Base-by-base conservation (phyloP, 192 early-diverging fungal genomes). In the Coemansia asiatica region DNA sequence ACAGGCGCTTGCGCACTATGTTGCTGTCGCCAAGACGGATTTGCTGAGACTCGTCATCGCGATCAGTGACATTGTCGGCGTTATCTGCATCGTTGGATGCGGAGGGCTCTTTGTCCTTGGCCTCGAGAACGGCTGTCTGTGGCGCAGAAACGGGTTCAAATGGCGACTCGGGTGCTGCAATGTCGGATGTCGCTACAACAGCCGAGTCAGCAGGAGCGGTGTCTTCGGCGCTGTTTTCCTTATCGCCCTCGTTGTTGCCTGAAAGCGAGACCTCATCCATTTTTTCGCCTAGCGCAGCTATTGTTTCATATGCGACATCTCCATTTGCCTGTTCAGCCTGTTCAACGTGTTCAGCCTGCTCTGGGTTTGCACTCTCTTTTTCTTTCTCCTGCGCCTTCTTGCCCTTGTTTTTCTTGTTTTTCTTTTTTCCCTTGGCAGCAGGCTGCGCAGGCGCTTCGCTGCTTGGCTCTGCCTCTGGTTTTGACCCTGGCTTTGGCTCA, bases 1-100 rank as follows among this genome's bases (percentile, higher is more conserved):
- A 99, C 44, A 99, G 87, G 22, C 97, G 85, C 87, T 99, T 99
- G 85, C 92, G 64, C 35, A 72, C 56, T 6, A 33, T 54, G 44
- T 66, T 58, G 18, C 33, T 29, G 40, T 61, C 50, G 57, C 57
- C 66, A 16, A 64, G 29, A 3, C 33, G 62, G 2, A 49, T 26
- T 3, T 40, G 26, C 8, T n/a, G n/a, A n/a, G 36, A 13, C 19
- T 50, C 46, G 48, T 38, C 23, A 35, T 48, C 36, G 23, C 16
- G 16, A 44, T 46, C 40, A 40, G 25, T 44, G 29, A 4, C 35
- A n/a, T 6, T 29, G 16, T 31, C 36, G 4, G 21, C 19, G 16
- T 21, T 9, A 23, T 64, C 36, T 0, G 49, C 15, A 29, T 29
- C 25, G 59, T 36, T 47, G 59, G 19, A 12, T 1, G 23, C 22